A percentile compares a stretch with the other conserved stretches of the same genome.
These are phyloP conservation scores for Syncephalis plumigaleata DNA, from an alignment of 371 early-diverging fungal species.

Conservation along the genomic window DNA sequence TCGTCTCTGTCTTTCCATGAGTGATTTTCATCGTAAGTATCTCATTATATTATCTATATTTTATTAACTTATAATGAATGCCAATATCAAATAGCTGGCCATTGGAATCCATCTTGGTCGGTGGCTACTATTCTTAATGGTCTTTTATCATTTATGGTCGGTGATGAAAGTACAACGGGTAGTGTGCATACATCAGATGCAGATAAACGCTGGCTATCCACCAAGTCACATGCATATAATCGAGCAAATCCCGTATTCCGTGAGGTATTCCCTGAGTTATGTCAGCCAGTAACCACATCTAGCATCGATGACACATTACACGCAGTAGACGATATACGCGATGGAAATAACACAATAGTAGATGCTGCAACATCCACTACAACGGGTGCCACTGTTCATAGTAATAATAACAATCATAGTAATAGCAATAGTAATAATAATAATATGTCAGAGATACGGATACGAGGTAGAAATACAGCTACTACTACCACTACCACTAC, in stretches of 20 bases:
- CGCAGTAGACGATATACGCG: slow-evolving; percentile 5
- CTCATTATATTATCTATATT: background rate
- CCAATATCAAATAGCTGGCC: slow-evolving; percentile 19
- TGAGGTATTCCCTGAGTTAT: slow-evolving; percentile 10
- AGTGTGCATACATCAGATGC: slow-evolving; percentile 58
- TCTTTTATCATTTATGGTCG: slow-evolving; percentile 86
- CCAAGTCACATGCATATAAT: slow-evolving; percentile 65
- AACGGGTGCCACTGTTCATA: too few relatives aligned
- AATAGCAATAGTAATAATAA: too few relatives aligned
- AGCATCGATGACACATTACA: too few relatives aligned
- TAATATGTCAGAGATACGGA: too few relatives aligned
- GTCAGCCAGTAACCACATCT: too few relatives aligned
- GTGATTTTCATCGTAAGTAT: slow-evolving; percentile 71
- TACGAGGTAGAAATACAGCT: too few relatives aligned
- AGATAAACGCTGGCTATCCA: slow-evolving; percentile 62
- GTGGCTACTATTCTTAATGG: slow-evolving; percentile 91
- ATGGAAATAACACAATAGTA: too few relatives aligned
- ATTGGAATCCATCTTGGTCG: slow-evolving; percentile 96
- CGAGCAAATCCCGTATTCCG: slow-evolving; percentile 48
- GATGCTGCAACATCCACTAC: too few relatives aligned
- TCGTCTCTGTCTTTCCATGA: slow-evolving; percentile 86
- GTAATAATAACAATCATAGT: too few relatives aligned
- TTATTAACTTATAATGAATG: too few relatives aligned
- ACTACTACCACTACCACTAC: too few relatives aligned
- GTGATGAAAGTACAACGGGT: slow-evolving; percentile 84